Evolutionary conservation across 2,329 filamentous ascomycete genomes (phyloP), one percentile per base, ranked within the genome.

Genomic region (Lachnellula suecica): DNA sequence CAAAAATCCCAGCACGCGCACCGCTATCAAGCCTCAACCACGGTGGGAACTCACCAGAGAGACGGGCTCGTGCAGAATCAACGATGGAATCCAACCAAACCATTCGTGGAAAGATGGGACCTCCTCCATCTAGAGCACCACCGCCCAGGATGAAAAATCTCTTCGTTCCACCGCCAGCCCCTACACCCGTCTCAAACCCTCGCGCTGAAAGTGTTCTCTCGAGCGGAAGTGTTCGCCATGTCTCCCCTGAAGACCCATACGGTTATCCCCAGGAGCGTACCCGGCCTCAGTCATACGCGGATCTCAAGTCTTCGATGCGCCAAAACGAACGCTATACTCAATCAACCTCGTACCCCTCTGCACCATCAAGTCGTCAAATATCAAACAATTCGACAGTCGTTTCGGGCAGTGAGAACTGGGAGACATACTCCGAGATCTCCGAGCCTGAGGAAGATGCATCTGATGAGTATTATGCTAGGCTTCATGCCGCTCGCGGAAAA

Each of bases 351-450:
- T 66, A 64, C 54, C 52, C 63, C 35, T 44, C 55, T 20, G 61
- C 63, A 19, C 62, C 65, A 41, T 53, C 62, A 22, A 78, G 74
- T 56, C 78, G 90, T 44, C 89, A 93, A 62, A 85, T 87, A 15
- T 90, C 87, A 6, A 84, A 84, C 59, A 86, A 87, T 1, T 92
- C 89, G n/a, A 90, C 88, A 1, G 79, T 79, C 20, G 79, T 88
- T 23, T 91, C 89, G 4, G 90, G 89, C 1, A 96, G 90, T 3
- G 93, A 97, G 72, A 97, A 97, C 69, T 97, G 93, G 93, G 93
- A 97, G 71, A 96, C 92, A 9, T 97, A 94, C 64, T 92, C 94
- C 62, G 90, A 96, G 68, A 84, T 81, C 59, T 91, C 87, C 56
- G 87, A 91, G 64, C 83, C 86, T 0, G 88, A 91, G 63, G 78